A percentile compares a stretch with the other conserved stretches of the same genome.
phyloP scores from a whole-genome alignment of 805 yeast genomes.

The Lachancea thermotolerans region DNA sequence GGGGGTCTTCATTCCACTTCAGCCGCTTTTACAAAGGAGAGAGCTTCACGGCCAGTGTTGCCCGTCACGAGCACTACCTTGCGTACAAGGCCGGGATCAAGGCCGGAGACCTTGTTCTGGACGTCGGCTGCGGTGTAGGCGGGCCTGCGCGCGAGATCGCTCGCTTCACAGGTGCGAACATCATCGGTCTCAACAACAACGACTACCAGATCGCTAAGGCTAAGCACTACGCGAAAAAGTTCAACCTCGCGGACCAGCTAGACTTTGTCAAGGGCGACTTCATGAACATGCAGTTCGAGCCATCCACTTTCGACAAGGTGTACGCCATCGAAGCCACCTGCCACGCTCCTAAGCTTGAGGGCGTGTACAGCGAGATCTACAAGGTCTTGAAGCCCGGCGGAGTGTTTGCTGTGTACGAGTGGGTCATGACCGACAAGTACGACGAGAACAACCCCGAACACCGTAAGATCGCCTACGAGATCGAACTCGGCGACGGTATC shows the following conservation, averaged over 20 bases:
- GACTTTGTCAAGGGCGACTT: slow-evolving; percentile 93
- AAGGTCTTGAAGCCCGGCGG: slow-evolving; percentile 98
- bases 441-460: slow-evolving; percentile 85
- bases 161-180: slow-evolving; percentile 79
- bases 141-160: slow-evolving; percentile 97
- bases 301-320: slow-evolving; percentile 87
- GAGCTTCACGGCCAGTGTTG: slow-evolving; percentile 87
- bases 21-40: slow-evolving; percentile 92
- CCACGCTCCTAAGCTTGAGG: slow-evolving; percentile 94
- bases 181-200: slow-evolving; percentile 91
- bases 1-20: slow-evolving; percentile 99
- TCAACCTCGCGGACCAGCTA: slow-evolving; percentile 64
- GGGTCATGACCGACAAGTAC: slow-evolving; percentile 96
- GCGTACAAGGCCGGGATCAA: slow-evolving; percentile 79
- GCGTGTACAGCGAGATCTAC: slow-evolving; percentile 91
- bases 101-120: slow-evolving; percentile 81
- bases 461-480: slow-evolving; percentile 92
- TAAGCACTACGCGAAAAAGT: slow-evolving; percentile 63
- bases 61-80: slow-evolving; percentile 93
- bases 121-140: slow-evolving; percentile 99
- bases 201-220: slow-evolving; percentile 96
- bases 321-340: slow-evolving; percentile 98
- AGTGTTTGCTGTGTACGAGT: slow-evolving; percentile 94
- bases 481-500: slow-evolving; percentile 97
- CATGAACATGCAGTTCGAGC: slow-evolving; percentile 97